Percentiles rank a stretch among this genome's conserved stretches.
Evolutionary conservation across 1,139 yeast genomes (phyloP).

Genomic region (Geotrichum fermentans): DNA sequence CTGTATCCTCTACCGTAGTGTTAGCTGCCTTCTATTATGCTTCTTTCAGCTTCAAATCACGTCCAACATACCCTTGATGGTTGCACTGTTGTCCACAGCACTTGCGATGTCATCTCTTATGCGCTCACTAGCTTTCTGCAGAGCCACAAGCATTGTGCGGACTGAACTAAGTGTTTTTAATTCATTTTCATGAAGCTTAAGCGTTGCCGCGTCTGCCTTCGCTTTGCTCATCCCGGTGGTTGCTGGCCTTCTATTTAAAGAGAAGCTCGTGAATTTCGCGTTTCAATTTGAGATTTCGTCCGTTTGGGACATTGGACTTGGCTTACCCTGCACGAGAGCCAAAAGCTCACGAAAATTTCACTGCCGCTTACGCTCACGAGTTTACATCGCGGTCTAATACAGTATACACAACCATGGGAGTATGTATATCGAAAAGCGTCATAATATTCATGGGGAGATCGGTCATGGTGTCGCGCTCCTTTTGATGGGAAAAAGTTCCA

Average conservation of each 20-base stretch:
- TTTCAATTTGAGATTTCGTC: background rate
- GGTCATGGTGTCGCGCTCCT: too few species aligned
- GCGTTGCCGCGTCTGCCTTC: background rate
- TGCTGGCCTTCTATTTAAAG: background rate
- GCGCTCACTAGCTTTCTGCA: conserved; percentile 26
- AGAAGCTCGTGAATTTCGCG: background rate
- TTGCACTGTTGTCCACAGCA: conserved; percentile 25
- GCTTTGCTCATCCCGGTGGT: conserved; percentile 8
- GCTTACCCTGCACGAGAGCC: conserved; percentile 5
- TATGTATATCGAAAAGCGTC: too few species aligned
- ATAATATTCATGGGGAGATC: too few species aligned
- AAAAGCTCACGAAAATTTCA: conserved; percentile 8
- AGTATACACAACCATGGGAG: conserved; percentile 6
- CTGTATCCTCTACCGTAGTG: conserved; percentile 6
- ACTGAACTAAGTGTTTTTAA: conserved; percentile 4
- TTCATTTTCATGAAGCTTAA: conserved; percentile 12
- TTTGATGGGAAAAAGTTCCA: too few species aligned
- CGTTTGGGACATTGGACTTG: background rate
- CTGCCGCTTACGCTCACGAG: background rate
- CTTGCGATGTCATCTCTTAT: conserved; percentile 30
- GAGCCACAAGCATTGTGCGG: conserved; percentile 28
- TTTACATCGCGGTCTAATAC: background rate
- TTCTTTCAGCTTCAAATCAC: background rate
- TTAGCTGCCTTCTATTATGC: background rate
- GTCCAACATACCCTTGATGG: conserved; percentile 21